These are phyloP conservation scores for Globisporangium yorkense DNA, from an alignment of 352 stramenopile genomes.

Conservation along the genomic window DNA sequence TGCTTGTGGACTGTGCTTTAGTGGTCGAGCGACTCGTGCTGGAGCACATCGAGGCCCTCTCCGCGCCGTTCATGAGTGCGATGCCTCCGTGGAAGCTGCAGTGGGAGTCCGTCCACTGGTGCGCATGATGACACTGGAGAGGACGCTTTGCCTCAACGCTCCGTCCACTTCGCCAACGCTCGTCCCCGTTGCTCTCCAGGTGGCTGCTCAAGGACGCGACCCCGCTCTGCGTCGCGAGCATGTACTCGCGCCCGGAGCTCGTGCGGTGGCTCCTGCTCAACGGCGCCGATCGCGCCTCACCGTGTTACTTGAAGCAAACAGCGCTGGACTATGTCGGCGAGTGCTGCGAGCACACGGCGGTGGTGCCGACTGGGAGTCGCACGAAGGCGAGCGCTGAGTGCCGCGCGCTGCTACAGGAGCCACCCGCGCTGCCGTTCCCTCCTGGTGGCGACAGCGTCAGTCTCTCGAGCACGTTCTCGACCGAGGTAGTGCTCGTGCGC, in stretches of 20 bases:
- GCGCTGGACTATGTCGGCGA: conserved; percentile 48
- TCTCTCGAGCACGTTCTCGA: conserved; percentile 34
- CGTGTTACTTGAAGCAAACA: conserved; percentile 50
- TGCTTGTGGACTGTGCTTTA: not conserved
- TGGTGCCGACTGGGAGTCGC: conserved; percentile 1
- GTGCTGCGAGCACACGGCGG: conserved; percentile 31
- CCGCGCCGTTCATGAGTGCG: conserved; percentile 38
- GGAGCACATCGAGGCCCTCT: conserved; percentile 45
- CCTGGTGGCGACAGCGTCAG: conserved; percentile 17
- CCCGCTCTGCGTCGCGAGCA: conserved; percentile 55
- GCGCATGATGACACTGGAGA: not conserved
- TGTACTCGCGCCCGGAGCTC: conserved; percentile 44
- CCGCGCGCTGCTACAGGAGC: conserved; percentile 25
- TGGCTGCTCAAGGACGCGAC: conserved; percentile 66
- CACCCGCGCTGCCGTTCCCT: conserved; percentile 22
- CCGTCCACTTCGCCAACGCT: not conserved
- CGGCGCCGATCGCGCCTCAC: conserved; percentile 40
- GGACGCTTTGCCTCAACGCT: not conserved
- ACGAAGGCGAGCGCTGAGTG: conserved; percentile 33
- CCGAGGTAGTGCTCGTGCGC: conserved; percentile 31
- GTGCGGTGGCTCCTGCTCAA: conserved; percentile 52
- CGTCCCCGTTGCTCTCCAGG: conserved; percentile 11
- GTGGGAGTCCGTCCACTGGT: conserved; percentile 68
- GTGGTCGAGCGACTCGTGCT: conserved; percentile 29
- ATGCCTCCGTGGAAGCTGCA: conserved; percentile 58